Conservation (phyloP, 306 rosid genomes). For the Mimosa pudica region DNA sequence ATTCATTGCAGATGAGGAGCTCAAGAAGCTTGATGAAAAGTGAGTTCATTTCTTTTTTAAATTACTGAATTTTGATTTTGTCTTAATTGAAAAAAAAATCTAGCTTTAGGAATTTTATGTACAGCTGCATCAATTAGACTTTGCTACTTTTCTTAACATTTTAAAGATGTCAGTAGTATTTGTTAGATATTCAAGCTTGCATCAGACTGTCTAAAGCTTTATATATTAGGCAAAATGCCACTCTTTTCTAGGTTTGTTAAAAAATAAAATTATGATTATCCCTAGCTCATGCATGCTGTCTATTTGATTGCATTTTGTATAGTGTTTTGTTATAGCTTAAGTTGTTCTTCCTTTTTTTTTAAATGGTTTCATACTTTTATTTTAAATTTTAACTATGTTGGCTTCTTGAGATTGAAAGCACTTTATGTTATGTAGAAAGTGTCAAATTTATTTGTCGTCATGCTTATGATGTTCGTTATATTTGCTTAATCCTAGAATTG, state of each 20-base stretch:
- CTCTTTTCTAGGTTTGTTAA: neutral
- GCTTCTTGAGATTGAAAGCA: conserved; percentile 25
- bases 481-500: conserved; percentile 64
- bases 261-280: neutral
- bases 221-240: neutral
- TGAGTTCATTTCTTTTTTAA: conserved; percentile 44
- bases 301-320: neutral
- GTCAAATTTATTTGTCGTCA: neutral
- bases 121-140: neutral
- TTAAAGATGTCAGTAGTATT: neutral
- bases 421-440: conserved; percentile 26
- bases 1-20: conserved; percentile 81
- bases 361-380: neutral
- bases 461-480: conserved; percentile 26
- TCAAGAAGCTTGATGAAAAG: conserved; percentile 89
- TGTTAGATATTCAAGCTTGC: neutral
- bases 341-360: no score
- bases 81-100: no score
- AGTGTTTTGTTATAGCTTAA: no score
- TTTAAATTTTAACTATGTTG: neutral
- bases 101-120: no score
- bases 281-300: neutral
- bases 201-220: neutral
- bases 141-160: neutral
- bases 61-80: no score